Conservation (phyloP, 148 eudicot genomes). For the Euryodendron excelsum region DNA sequence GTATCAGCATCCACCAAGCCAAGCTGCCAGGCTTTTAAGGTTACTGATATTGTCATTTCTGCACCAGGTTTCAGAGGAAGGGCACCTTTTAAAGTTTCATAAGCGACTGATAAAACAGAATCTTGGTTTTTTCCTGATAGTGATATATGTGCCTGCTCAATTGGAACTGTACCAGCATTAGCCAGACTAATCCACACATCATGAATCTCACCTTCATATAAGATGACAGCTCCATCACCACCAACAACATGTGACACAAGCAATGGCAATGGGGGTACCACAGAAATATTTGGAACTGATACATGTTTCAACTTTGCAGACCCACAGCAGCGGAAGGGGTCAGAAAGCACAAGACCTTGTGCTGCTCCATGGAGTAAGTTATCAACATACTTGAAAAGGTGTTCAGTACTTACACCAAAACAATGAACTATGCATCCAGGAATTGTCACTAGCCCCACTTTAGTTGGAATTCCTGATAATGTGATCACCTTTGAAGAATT, state of each 20-base stretch:
- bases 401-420: slow-evolving; percentile 94
- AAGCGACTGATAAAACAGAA: slow-evolving; percentile 64
- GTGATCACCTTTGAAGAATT: slow-evolving; percentile 87
- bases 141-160: slow-evolving; percentile 91
- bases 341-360: slow-evolving; percentile 94
- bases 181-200: slow-evolving; percentile 82
- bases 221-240: slow-evolving; percentile 85
- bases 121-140: slow-evolving; percentile 95
- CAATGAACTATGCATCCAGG: slow-evolving; percentile 95
- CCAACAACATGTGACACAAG: slow-evolving; percentile 81
- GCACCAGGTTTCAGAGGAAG: slow-evolving; percentile 94
- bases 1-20: slow-evolving; percentile 56
- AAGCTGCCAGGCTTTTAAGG: slow-evolving; percentile 90
- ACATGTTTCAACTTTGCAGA: slow-evolving; percentile 78
- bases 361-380: slow-evolving; percentile 86
- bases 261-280: slow-evolving; percentile 78
- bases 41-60: slow-evolving; percentile 77
- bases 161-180: slow-evolving; percentile 93
- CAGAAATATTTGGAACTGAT: slow-evolving; percentile 66
- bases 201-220: slow-evolving; percentile 93
- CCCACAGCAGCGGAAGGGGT: slow-evolving; percentile 95
- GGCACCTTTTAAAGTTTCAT: slow-evolving; percentile 65
- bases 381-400: slow-evolving; percentile 86
- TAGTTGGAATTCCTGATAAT: slow-evolving; percentile 87
- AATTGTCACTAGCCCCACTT: slow-evolving; percentile 71